These are phyloP conservation scores for Aspergillus sp. DNA, from an alignment of 2,329 filamentous ascomycete species.

Conservation along the genomic window DNA sequence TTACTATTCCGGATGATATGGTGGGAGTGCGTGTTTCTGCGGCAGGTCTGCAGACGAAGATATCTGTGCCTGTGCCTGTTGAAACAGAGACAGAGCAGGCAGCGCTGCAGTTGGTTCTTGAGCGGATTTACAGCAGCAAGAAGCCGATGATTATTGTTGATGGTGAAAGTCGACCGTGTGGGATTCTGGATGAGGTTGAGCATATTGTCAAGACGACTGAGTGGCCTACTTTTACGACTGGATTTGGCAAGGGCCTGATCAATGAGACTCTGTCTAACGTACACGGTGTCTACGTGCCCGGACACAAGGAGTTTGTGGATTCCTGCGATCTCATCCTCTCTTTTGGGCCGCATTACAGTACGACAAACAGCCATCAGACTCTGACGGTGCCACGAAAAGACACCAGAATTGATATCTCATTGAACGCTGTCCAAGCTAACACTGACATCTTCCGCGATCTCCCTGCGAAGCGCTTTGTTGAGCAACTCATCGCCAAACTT, in stretches of 20 bases:
- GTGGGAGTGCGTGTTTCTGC: constrained; percentile 28
- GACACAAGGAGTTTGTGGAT: constrained; percentile 25
- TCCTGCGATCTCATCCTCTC: constrained; percentile 33
- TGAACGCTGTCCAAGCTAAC: constrained; percentile 65
- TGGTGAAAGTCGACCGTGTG: constrained; percentile 39
- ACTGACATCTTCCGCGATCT: constrained; percentile 76
- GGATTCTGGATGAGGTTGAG: constrained; percentile 37
- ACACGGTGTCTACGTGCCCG: constrained; percentile 41
- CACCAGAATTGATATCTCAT: constrained; percentile 77
- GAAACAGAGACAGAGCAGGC: constrained; percentile 5
- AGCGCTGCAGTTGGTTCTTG: constrained; percentile 29
- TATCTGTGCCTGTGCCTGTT: constrained; percentile 5
- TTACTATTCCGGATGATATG: constrained; percentile 52
- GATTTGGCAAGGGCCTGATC: constrained; percentile 47
- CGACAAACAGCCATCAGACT: constrained; percentile 62
- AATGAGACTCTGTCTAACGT: constrained; percentile 44
- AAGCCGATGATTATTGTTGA: constrained; percentile 50
- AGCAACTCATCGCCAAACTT: constrained; percentile 62
- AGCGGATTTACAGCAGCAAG: constrained; percentile 39
- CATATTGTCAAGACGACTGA: constrained; percentile 37
- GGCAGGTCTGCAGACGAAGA: constrained; percentile 5
- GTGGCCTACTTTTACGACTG: constrained; percentile 44
- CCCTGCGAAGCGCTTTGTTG: constrained; percentile 72
- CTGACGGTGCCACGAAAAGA: constrained; percentile 73
- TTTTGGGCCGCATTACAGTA: constrained; percentile 41